A percentile compares a stretch with the other conserved stretches of the same genome.
Conservation (phyloP, 306 rosid species). For the Rosa persica region DNA sequence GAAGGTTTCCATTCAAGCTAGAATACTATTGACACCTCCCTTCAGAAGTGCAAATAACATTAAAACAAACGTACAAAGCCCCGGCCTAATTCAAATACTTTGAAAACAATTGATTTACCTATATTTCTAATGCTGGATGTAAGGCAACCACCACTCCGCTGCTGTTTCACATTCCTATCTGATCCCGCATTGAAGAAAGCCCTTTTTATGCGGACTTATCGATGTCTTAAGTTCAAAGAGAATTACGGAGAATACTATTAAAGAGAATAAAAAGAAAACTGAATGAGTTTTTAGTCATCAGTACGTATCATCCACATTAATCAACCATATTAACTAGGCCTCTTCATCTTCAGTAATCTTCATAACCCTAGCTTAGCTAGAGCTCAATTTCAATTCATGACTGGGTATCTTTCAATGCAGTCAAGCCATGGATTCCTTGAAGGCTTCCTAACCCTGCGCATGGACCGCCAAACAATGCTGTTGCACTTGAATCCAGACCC, state of each 20-base stretch:
- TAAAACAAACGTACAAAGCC: neutral
- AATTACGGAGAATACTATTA: neutral
- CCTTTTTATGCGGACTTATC: neutral
- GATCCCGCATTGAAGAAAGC: neutral
- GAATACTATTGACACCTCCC: neutral
- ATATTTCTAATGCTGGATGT: neutral
- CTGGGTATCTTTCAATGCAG: constrained; percentile 65
- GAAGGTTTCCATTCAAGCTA: neutral
- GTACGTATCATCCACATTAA: neutral
- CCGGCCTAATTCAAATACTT: constrained; percentile 13
- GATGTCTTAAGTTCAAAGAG: neutral
- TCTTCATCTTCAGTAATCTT: neutral
- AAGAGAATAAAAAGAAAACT: neutral
- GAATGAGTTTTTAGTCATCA: neutral
- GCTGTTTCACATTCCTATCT: neutral
- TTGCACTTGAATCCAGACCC: constrained; percentile 98
- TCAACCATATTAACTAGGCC: neutral
- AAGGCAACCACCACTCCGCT: neutral
- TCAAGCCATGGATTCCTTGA: constrained; percentile 78
- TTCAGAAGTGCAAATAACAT: neutral
- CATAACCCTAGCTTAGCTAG: constrained; percentile 7
- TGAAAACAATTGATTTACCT: neutral
- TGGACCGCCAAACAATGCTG: constrained; percentile 77
- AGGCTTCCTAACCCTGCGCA: constrained; percentile 62
- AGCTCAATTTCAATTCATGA: constrained; percentile 1